Conservation (phyloP, 164 flowering plant species). For the Berberis vulgaris region DNA sequence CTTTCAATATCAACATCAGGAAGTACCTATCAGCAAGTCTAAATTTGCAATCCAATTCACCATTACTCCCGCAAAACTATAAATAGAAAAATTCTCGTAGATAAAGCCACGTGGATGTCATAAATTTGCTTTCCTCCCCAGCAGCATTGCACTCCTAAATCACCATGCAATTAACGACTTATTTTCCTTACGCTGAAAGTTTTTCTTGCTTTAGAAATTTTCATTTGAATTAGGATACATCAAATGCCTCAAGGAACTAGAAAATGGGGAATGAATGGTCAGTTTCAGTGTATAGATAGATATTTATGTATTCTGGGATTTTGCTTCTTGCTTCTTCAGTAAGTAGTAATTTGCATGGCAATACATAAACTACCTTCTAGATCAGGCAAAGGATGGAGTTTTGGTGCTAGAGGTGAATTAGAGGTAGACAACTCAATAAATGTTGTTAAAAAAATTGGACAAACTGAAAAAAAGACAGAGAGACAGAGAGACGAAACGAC, state of each 20-base stretch:
- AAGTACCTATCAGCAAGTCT: too few species aligned
- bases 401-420: not conserved
- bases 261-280: slow-evolving; percentile 17
- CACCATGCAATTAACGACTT: slow-evolving; percentile 3
- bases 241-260: slow-evolving; percentile 10
- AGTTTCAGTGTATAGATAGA: slow-evolving; percentile 15
- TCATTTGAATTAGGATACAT: slow-evolving; percentile 14
- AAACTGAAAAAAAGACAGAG: too few species aligned
- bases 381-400: slow-evolving; percentile 14
- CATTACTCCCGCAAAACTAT: too few species aligned
- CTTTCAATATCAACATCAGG: too few species aligned
- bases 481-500: too few species aligned
- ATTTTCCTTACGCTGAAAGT: slow-evolving; percentile 18
- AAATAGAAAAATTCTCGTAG: too few species aligned
- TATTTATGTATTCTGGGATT: slow-evolving; percentile 2
- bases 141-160: not conserved
- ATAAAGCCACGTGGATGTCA: too few species aligned
- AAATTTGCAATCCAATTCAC: too few species aligned
- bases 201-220: slow-evolving; percentile 17
- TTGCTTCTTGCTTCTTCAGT: not conserved
- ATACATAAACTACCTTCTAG: slow-evolving; percentile 4
- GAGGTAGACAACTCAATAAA: slow-evolving; percentile 7
- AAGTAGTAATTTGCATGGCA: not conserved
- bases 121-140: too few species aligned
- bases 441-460: not conserved